Evolutionary conservation across 75 land plant species (phyloP), one percentile per base, ranked within the genome.

Genomic region (Sequoia sempervirens): DNA sequence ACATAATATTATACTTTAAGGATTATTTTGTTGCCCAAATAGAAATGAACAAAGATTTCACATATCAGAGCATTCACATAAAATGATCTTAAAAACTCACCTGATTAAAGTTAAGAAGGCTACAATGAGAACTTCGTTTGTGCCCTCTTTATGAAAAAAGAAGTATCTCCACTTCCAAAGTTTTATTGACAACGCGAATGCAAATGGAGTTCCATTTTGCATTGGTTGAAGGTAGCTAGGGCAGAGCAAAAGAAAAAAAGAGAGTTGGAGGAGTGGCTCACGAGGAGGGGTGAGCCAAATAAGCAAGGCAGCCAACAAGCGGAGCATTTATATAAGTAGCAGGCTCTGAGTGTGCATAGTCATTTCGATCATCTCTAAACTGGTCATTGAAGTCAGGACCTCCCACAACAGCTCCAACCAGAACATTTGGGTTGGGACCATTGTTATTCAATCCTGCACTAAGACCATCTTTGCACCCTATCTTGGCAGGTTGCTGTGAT

Each of bases 261-360:
- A 50, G 15, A 34, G 36, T 34, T 50, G 61, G 5, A 34, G 8
- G 4, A 75, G 5, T 75, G 80, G 26, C 7, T 78, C 17, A 32
- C 8, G 6, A 3, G 8, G 6, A 3, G 8, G 28, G 15, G 1
- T 52, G 18, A 9, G 83, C 32, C 52, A 79, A 6, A 76, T 23
- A 92, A 40, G 99, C 97, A 0, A 96, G 84, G 38, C 92, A 82
- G 4, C 99, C 99, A 74, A 96, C 92, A 3, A 96, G 61, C 4
- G 96, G 92, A 36, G 97, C 95, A 84, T 93, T 97, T 84, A 93
- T 93, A 72, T 95, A 97, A 0, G 94, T 92, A 2, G 99, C 87
- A 0, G 99, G 99, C 85, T 97, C 99, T 3, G 91, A 91, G 14
- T 84, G 90, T 52, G 87, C 64, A 74, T 90, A 94, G 74, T 95